Percentiles rank a stretch among this genome's conserved stretches.
Evolutionary conservation across 495 filamentous ascomycete genomes (phyloP).

Genomic region (Tetracladium setigerum): DNA sequence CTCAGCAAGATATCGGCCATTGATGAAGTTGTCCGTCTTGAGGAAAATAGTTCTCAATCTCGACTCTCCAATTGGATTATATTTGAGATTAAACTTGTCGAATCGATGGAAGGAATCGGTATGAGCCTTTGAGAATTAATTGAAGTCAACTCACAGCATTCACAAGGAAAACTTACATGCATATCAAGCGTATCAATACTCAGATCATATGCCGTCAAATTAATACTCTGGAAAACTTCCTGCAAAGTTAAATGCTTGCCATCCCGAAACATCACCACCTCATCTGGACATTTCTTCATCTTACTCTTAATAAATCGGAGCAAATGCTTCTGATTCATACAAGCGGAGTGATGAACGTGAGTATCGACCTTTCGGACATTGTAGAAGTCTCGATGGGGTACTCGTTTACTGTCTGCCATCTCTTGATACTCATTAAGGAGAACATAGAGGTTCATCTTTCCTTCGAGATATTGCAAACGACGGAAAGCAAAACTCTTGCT

Average conservation of each 20-base stretch:
- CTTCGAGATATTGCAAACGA: constrained; percentile 88
- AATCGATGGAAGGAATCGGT: constrained; percentile 98
- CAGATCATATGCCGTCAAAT: constrained; percentile 91
- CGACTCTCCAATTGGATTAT: constrained; percentile 95
- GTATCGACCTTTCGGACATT: constrained; percentile 98
- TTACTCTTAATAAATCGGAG: constrained; percentile 98
- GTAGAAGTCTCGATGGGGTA: constrained; percentile 97
- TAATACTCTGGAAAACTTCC: constrained; percentile 96
- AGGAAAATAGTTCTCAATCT: constrained; percentile 91
- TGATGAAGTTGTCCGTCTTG: constrained; percentile 96
- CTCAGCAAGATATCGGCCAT: constrained; percentile 91
- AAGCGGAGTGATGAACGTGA: constrained; percentile 97
- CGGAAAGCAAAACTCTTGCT: constrained; percentile 96
- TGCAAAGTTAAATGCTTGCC: constrained; percentile 84
- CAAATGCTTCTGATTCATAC: constrained; percentile 99
- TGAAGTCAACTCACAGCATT: constrained; percentile 25
- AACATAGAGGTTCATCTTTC: constrained; percentile 89
- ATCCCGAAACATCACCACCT: constrained; percentile 88
- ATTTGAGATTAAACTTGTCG: constrained; percentile 99
- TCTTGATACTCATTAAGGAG: constrained; percentile 96
- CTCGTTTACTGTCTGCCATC: constrained; percentile 93
- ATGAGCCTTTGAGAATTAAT: constrained; percentile 56
- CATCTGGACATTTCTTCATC: constrained; percentile 94
- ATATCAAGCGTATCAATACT: constrained; percentile 99
- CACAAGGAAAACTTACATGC: constrained; percentile 52